Evolutionary conservation across 192 early-diverging fungal genomes (phyloP), one percentile per base, ranked within the genome.

Genomic region (Coemansia sp.): DNA sequence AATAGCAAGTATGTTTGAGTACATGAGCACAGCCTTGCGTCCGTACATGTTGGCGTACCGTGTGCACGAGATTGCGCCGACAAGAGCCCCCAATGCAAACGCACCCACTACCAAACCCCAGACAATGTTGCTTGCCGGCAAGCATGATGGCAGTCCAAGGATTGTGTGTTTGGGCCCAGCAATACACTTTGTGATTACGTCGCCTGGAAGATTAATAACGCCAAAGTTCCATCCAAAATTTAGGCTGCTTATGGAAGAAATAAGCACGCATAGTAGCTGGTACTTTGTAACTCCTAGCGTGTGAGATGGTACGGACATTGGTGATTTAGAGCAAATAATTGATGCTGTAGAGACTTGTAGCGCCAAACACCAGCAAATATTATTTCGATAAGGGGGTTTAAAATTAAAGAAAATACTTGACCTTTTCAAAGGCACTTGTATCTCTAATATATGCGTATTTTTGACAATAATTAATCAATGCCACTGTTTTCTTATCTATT

Each of bases 1-100:
- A 5, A 92, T 73, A 60, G 84, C 90, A 10, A 84, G 74, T 8
- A 87, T 46, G 65, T 89, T 91, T 62, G 74, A 83, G 57, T 83
- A 83, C 19, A 91, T 64, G 34, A 95, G 77, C 10, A 85, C 68
- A 9, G 82, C 68, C 40, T 82, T 82, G 22, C 90, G 84, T 28
- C 90, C 89, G 46, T 84, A 87, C 31, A 34, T 36, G 60, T 85
- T 71, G 1, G 87, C 72, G 47, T 85, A 77, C 21, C 67, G 62
- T 0, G 83, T 83, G 47, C 85, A 84, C 2, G 72, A 36, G 8
- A 90, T 61, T 38, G 82, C 89, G 8, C 90, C 90, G 15, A 85
- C 17, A 5, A 89, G 74, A 15, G 87, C 86, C 38, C 89, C 90
- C 46, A 85, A 40, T 2, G 85, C 74, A 63, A 82, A 83, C 51